Conservation (phyloP, 192 early-diverging fungal genomes). For the Thoreauomyces humboldtii region DNA sequence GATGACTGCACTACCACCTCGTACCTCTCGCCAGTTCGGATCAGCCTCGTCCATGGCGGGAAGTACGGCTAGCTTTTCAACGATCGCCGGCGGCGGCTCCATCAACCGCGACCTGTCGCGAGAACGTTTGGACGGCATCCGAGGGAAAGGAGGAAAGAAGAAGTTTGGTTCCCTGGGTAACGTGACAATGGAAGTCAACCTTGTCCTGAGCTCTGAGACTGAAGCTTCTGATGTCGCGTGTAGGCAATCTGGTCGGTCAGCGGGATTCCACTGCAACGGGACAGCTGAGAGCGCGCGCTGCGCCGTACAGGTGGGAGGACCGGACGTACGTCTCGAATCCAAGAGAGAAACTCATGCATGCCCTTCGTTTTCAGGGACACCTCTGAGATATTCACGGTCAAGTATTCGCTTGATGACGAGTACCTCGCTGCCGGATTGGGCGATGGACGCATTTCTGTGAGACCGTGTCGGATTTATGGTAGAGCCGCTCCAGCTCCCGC, state of each 20-base stretch:
- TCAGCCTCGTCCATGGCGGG: not conserved
- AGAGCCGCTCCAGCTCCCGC: too few relatives aligned
- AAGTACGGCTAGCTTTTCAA: not conserved
- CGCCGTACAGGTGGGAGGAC: constrained; percentile 1
- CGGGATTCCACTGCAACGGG: constrained; percentile 5
- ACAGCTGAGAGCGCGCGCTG: not conserved
- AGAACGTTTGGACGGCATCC: not conserved
- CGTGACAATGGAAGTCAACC: not conserved
- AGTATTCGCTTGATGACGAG: constrained; percentile 52
- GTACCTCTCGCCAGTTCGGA: not conserved
- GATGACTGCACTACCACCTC: too few relatives aligned
- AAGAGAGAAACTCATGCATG: not conserved
- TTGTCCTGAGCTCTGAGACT: not conserved
- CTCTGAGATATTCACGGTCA: constrained; percentile 45
- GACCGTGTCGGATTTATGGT: too few relatives aligned
- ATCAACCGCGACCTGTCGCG: not conserved
- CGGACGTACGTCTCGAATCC: not conserved
- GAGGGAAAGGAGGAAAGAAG: not conserved
- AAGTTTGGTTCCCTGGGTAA: constrained; percentile 12
- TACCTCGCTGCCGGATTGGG: constrained; percentile 44
- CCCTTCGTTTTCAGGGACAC: constrained; percentile 24
- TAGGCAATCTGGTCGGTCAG: constrained; percentile 1
- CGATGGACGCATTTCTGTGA: constrained; percentile 40
- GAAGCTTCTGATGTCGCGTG: not conserved
- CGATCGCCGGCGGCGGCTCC: not conserved